Conservation (phyloP, 345 rosid species). For the Trapa bicornis region DNA sequence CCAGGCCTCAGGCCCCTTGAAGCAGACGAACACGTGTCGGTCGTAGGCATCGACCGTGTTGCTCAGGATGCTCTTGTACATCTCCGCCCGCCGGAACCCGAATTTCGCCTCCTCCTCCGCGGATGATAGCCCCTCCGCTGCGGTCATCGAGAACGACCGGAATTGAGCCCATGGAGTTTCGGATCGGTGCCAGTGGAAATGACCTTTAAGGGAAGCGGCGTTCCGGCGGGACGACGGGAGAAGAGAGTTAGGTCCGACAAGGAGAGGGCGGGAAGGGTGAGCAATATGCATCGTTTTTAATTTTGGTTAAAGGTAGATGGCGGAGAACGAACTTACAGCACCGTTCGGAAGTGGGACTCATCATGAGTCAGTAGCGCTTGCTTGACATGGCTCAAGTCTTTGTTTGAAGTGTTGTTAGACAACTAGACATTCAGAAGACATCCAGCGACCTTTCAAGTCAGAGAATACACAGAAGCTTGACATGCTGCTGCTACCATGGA, state of each 20-base stretch:
- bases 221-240: background rate
- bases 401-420: too few relatives aligned
- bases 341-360: too few relatives aligned
- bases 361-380: too few relatives aligned
- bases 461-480: too few relatives aligned
- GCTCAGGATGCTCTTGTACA: constrained; percentile 52
- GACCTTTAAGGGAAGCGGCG: background rate
- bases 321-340: too few relatives aligned
- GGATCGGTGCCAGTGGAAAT: constrained; percentile 4
- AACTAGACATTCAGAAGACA: too few relatives aligned
- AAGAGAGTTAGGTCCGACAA: background rate
- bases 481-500: too few relatives aligned
- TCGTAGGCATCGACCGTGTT: constrained; percentile 58
- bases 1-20: constrained; percentile 55
- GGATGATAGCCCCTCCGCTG: constrained; percentile 21
- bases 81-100: constrained; percentile 75
- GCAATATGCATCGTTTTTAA: constrained; percentile 15
- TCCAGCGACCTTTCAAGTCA: too few relatives aligned
- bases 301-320: too few relatives aligned
- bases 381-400: too few relatives aligned
- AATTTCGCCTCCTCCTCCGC: constrained; percentile 46
- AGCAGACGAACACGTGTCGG: constrained; percentile 69
- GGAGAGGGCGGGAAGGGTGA: constrained; percentile 11
- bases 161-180: constrained; percentile 5
- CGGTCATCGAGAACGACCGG: constrained; percentile 27